phyloP scores from a whole-genome alignment of 495 filamentous ascomycete species.

The Tuber aestivum region DNA sequence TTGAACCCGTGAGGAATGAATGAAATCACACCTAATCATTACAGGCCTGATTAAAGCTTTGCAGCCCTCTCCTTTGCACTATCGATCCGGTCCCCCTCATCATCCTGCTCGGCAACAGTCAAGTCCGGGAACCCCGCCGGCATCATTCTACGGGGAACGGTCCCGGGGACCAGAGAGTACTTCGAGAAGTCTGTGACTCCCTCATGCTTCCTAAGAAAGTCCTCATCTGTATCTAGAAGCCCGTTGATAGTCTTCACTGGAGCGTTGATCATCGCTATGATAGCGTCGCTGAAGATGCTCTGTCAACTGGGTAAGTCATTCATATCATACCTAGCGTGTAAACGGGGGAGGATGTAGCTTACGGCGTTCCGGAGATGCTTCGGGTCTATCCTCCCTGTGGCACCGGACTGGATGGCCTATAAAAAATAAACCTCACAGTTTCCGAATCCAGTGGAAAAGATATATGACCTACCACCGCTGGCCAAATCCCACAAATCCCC shows the following conservation, averaged over 20 bases:
- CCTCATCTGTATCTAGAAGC: slow-evolving; percentile 68
- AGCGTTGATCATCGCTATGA: slow-evolving; percentile 65
- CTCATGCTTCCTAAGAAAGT: slow-evolving; percentile 63
- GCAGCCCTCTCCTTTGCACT: slow-evolving; percentile 45
- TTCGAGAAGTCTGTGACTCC: slow-evolving; percentile 66
- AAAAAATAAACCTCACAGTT: neutral
- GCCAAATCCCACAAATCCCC: slow-evolving; percentile 80
- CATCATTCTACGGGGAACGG: slow-evolving; percentile 69
- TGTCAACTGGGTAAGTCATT: neutral
- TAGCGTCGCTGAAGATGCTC: slow-evolving; percentile 73
- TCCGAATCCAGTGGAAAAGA: neutral
- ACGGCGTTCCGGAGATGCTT: slow-evolving; percentile 20
- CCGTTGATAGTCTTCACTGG: slow-evolving; percentile 62
- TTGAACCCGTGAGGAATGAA: neutral
- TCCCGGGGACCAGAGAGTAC: slow-evolving; percentile 63
- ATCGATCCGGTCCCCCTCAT: slow-evolving; percentile 69
- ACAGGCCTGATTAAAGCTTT: slow-evolving; percentile 9
- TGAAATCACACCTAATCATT: neutral
- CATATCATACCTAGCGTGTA: neutral
- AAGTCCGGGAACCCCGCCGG: slow-evolving; percentile 63
- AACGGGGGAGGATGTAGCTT: neutral
- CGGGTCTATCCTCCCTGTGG: slow-evolving; percentile 7
- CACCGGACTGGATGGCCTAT: slow-evolving; percentile 12
- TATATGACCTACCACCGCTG: slow-evolving; percentile 56
- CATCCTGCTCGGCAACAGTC: slow-evolving; percentile 70